A percentile compares a stretch with the other conserved stretches of the same genome.
These are phyloP conservation scores for Angophora floribunda DNA, from an alignment of 345 rosid species.

Conservation along the genomic window DNA sequence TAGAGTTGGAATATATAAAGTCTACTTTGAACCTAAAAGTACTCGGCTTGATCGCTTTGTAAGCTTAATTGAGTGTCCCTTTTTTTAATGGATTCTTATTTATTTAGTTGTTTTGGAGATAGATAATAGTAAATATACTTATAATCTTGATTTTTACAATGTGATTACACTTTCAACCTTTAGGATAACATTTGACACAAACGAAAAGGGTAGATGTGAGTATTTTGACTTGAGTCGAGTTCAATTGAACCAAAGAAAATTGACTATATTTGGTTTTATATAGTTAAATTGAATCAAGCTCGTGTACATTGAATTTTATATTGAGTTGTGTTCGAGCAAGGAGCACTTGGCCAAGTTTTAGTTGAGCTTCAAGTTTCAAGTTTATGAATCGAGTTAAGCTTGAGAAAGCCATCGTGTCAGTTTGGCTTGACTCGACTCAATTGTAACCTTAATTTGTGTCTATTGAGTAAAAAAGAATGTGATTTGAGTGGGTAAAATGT, in stretches of 20 bases:
- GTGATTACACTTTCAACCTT: neutral
- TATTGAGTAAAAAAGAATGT: fast-evolving
- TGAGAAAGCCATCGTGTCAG: neutral
- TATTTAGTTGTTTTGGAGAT: too few relatives aligned
- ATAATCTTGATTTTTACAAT: neutral
- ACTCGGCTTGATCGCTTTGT: neutral
- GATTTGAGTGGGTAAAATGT: too few relatives aligned
- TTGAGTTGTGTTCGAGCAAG: neutral
- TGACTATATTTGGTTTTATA: neutral
- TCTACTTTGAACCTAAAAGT: neutral
- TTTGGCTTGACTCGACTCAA: neutral
- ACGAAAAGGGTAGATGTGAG: neutral
- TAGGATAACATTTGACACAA: neutral
- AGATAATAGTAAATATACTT: too few relatives aligned
- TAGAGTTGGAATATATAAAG: neutral
- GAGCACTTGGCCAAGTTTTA: neutral
- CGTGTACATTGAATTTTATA: fast-evolving
- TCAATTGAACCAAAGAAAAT: too few relatives aligned
- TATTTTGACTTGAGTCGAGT: too few relatives aligned
- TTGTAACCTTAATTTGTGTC: neutral
- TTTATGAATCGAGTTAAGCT: neutral
- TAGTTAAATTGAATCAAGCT: neutral
- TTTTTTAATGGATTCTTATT: neutral
- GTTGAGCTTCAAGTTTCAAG: neutral
- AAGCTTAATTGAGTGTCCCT: neutral